These are phyloP conservation scores for Paraphaeosphaeria minitans DNA, from an alignment of 2,329 filamentous ascomycete genomes.

Conservation along the genomic window DNA sequence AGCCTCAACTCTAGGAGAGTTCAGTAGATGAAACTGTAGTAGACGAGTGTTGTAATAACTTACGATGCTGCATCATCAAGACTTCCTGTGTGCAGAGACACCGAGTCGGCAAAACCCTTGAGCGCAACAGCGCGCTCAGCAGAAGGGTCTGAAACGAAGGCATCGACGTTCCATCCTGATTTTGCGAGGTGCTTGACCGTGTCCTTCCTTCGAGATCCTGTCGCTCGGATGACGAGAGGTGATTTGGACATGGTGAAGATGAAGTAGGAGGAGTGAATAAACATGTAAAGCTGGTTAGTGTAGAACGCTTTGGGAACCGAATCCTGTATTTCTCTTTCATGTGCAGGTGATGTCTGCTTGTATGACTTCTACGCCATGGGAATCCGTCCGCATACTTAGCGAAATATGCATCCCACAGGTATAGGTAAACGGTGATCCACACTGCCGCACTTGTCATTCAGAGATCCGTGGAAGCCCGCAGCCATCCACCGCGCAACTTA, in stretches of 20 bases:
- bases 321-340: not conserved
- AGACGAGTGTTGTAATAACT: not conserved
- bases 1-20: constrained; percentile 24
- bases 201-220: constrained; percentile 24
- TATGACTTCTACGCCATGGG: not conserved
- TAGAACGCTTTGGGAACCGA: not conserved
- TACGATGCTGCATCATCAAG: constrained; percentile 34
- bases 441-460: constrained; percentile 1
- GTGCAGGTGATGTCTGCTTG: not conserved
- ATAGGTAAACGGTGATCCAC: not conserved
- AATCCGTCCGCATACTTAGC: not conserved
- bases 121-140: constrained; percentile 34
- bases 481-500: too few relatives aligned
- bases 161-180: constrained; percentile 36
- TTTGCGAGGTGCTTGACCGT: constrained; percentile 35
- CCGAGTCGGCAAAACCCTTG: constrained; percentile 26
- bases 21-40: not conserved
- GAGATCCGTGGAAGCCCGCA: not conserved
- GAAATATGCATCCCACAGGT: constrained; percentile 4
- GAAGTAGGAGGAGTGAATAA: not conserved
- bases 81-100: constrained; percentile 37
- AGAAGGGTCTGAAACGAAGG: constrained; percentile 38
- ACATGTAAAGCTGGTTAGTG: too few relatives aligned
- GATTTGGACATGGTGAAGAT: constrained; percentile 20
- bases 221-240: constrained; percentile 27